Evolutionary conservation across 345 rosid genomes (phyloP).

Genomic region (Citrus inodora): DNA sequence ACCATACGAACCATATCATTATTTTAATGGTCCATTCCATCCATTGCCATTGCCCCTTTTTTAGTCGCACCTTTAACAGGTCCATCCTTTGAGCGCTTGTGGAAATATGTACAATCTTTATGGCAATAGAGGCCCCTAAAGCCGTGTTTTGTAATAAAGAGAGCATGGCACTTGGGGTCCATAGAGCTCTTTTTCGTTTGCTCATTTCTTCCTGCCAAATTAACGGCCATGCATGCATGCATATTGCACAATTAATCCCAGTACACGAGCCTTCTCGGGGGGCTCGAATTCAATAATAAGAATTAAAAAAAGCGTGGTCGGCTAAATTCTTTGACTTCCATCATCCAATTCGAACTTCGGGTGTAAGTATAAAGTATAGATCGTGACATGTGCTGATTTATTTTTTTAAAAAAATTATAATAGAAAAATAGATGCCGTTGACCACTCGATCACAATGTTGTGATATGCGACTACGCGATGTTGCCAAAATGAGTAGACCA

Average conservation of each 20-base stretch:
- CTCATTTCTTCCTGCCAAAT: neutral
- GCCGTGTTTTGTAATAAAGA: neutral
- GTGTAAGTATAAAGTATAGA: neutral
- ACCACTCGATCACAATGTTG: too few species aligned
- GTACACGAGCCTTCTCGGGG: neutral
- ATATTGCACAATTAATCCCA: too few species aligned
- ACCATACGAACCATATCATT: neutral
- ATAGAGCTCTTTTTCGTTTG: neutral
- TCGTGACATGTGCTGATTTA: neutral
- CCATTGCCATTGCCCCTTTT: neutral
- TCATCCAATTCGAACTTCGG: neutral
- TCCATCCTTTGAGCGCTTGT: neutral
- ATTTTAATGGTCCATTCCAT: neutral
- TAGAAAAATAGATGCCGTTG: neutral
- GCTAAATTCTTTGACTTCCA: neutral
- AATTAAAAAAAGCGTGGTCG: neutral
- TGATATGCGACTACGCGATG: too few species aligned
- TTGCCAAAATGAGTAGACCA: neutral
- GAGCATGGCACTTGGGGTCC: slow-evolving; percentile 7
- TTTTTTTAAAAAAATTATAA: neutral
- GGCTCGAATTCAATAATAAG: neutral
- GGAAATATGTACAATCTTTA: neutral
- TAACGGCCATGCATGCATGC: neutral
- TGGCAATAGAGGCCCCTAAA: neutral
- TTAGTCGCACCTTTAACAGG: neutral